Evolutionary conservation across 140 eudicot genomes (phyloP).

Genomic region (Senecio squalidus): DNA sequence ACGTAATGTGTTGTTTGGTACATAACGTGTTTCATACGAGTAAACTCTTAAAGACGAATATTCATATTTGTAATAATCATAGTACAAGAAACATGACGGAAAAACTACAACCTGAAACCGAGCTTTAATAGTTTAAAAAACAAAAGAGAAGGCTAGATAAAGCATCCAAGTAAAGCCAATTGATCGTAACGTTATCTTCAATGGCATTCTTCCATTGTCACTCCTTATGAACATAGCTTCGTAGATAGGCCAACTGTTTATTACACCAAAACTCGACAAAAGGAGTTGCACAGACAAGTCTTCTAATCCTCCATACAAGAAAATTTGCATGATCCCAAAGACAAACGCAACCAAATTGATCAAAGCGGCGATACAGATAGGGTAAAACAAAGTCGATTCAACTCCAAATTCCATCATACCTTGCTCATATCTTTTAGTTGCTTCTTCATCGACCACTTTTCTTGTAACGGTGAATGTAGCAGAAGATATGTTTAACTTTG

Average conservation of each 20-base stretch:
- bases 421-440: slow-evolving; percentile 28
- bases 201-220: too few relatives aligned
- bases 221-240: too few relatives aligned
- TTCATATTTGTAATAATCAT: background rate
- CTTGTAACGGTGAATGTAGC: slow-evolving; percentile 32
- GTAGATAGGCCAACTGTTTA: slow-evolving; percentile 48
- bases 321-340: slow-evolving; percentile 10
- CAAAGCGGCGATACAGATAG: slow-evolving; percentile 34
- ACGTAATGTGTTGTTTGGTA: too few relatives aligned
- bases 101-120: background rate
- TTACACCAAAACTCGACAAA: slow-evolving; percentile 40
- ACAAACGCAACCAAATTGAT: slow-evolving; percentile 19
- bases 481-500: slow-evolving; percentile 20
- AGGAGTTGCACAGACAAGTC: slow-evolving; percentile 35
- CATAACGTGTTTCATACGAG: too few relatives aligned
- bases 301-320: slow-evolving; percentile 16
- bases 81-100: background rate
- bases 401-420: slow-evolving; percentile 53
- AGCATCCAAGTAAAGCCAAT: too few relatives aligned
- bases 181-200: too few relatives aligned
- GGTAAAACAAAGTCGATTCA: slow-evolving; percentile 41
- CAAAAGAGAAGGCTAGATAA: background rate
- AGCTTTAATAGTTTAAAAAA: background rate
- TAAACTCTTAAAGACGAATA: background rate
- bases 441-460: slow-evolving; percentile 38